These are phyloP conservation scores for Trichoderma sp. DNA, from an alignment of 2,329 filamentous ascomycete species.

Conservation along the genomic window DNA sequence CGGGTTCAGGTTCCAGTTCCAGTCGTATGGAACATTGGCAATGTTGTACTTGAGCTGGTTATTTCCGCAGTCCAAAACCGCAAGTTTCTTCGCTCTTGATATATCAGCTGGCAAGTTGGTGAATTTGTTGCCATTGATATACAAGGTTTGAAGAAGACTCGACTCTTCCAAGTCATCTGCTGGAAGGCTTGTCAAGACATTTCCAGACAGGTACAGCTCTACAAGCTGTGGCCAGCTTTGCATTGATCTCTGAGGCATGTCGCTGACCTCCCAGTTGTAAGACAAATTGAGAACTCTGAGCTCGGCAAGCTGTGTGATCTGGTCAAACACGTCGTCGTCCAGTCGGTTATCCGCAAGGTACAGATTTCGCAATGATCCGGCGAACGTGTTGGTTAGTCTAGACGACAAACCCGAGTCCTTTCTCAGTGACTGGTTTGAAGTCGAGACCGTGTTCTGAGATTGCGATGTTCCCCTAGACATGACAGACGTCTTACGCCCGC, in stretches of 20 bases:
- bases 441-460: slow-evolving; percentile 44
- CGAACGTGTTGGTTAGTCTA: slow-evolving; percentile 80
- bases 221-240: slow-evolving; percentile 85
- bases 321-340: slow-evolving; percentile 92
- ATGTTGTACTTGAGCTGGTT: slow-evolving; percentile 98
- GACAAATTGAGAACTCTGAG: slow-evolving; percentile 87
- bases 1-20: slow-evolving; percentile 99
- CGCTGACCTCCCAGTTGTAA: slow-evolving; percentile 83
- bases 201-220: slow-evolving; percentile 92
- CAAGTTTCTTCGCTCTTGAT: slow-evolving; percentile 86
- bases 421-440: slow-evolving; percentile 57
- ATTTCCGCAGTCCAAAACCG: slow-evolving; percentile 90
- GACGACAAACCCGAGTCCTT: slow-evolving; percentile 89
- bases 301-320: slow-evolving; percentile 78
- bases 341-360: slow-evolving; percentile 92
- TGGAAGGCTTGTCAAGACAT: slow-evolving; percentile 85
- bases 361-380: slow-evolving; percentile 76
- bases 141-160: slow-evolving; percentile 80
- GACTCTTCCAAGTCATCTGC: slow-evolving; percentile 92
- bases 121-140: slow-evolving; percentile 98
- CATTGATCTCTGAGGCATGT: slow-evolving; percentile 85
- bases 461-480: slow-evolving; percentile 58
- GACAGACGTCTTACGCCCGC: slow-evolving; percentile 80
- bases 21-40: slow-evolving; percentile 97
- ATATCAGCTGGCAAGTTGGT: slow-evolving; percentile 94